These are phyloP conservation scores for Phytophthora nicotianae DNA, from an alignment of 352 stramenopile genomes.

Conservation along the genomic window DNA sequence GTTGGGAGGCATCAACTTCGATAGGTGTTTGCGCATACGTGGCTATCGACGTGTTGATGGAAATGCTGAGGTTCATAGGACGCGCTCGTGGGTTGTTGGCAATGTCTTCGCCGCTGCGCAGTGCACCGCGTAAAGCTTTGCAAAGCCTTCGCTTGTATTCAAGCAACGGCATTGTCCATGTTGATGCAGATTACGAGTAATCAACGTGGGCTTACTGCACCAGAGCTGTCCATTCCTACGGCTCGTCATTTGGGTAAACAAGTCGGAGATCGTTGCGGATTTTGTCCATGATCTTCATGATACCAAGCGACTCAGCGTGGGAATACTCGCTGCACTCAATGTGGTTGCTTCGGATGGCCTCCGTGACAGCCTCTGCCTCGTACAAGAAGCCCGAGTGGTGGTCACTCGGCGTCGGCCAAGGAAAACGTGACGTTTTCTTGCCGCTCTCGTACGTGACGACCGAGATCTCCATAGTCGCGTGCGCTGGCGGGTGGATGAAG, in stretches of 20 bases:
- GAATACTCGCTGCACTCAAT: slow-evolving; percentile 50
- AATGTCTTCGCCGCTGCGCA: neutral
- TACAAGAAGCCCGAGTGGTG: slow-evolving; percentile 64
- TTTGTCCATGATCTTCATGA: slow-evolving; percentile 64
- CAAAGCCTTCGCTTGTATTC: neutral
- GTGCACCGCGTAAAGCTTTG: neutral
- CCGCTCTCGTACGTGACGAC: slow-evolving; percentile 19
- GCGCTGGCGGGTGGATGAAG: slow-evolving; percentile 51
- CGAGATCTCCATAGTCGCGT: slow-evolving; percentile 23
- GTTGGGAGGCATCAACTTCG: neutral
- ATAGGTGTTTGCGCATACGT: slow-evolving; percentile 24
- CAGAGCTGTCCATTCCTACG: neutral
- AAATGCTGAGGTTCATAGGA: neutral
- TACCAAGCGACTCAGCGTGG: slow-evolving; percentile 49
- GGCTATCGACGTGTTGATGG: neutral
- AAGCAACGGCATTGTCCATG: neutral
- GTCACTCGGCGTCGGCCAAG: slow-evolving; percentile 20
- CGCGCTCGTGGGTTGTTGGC: neutral
- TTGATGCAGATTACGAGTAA: neutral
- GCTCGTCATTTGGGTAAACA: slow-evolving; percentile 33
- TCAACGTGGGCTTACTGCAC: neutral
- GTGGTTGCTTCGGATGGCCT: slow-evolving; percentile 41
- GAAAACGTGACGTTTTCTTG: slow-evolving; percentile 20
- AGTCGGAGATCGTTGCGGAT: slow-evolving; percentile 55
- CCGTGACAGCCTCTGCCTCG: slow-evolving; percentile 58